Conservation (phyloP, 2,329 filamentous ascomycete genomes). For the Calonectria pseudoturangicola region DNA sequence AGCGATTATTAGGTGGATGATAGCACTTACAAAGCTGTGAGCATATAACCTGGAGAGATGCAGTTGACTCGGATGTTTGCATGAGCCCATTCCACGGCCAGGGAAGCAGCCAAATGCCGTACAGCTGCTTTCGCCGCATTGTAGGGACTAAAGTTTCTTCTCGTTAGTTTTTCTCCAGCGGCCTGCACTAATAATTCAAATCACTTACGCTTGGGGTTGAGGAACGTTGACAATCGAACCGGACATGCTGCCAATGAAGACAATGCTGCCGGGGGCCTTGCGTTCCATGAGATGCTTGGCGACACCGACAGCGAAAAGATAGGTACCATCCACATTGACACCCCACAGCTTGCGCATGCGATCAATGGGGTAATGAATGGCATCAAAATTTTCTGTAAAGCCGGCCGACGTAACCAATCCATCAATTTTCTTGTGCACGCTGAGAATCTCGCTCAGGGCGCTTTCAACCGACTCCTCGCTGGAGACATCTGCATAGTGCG, state of each 20-base stretch:
- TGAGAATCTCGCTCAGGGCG: constrained; percentile 77
- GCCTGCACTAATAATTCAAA: neutral
- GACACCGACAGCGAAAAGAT: constrained; percentile 88
- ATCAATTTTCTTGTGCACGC: constrained; percentile 85
- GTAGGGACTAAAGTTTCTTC: constrained; percentile 77
- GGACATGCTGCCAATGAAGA: constrained; percentile 97
- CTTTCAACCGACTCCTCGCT: constrained; percentile 84
- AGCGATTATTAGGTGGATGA: fast-evolving
- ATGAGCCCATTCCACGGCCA: constrained; percentile 95
- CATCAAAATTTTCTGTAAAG: constrained; percentile 96
- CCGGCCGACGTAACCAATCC: constrained; percentile 96
- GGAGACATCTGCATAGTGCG: constrained; percentile 93
- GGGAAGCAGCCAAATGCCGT: constrained; percentile 87
- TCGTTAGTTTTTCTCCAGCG: neutral
- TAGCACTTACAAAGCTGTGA: constrained; percentile 86
- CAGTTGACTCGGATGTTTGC: constrained; percentile 94
- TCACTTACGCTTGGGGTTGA: constrained; percentile 84
- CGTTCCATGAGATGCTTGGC: constrained; percentile 92
- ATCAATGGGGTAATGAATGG: constrained; percentile 91
- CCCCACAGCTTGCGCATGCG: constrained; percentile 94
- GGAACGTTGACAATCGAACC: constrained; percentile 95
- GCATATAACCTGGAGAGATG: constrained; percentile 96
- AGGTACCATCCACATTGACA: constrained; percentile 94
- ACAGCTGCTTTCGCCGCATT: constrained; percentile 95
- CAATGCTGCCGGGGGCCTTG: constrained; percentile 86